Base-by-base conservation (phyloP, 1,284 basidiomycete genomes). In the Moesziomyces antarcticus region DNA sequence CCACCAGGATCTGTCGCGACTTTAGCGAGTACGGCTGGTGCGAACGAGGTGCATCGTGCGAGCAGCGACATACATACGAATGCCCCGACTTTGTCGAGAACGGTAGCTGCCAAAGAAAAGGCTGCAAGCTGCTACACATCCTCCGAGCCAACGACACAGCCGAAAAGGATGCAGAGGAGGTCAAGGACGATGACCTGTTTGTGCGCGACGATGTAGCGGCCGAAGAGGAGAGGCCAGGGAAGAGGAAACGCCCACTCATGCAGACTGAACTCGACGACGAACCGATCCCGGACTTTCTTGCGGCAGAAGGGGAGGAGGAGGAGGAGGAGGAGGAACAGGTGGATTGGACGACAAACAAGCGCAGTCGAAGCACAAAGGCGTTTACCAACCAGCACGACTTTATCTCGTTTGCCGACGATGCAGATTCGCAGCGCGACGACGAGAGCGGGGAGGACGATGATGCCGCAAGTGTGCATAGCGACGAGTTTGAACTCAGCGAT, bases 21-120 rank as follows among this genome's bases (percentile, higher is more conserved):
- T 84, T 84, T 30, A 66, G 73, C 55, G 59, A 70, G 8, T 56
- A 76, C 35, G 82, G 82, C 5, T 84, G 80, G 80, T 84, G 82
- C 62, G 77, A 78, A 2, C 50, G 51, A 21, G 82, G 82, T 1
- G 47, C 25, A 21, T 55, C 37, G 10, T 84, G 82, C 48, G 42
- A 50, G 13, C 20, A 66, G 52, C 60, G 81, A 22, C 82, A 84
- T 50, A 78, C 82, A 33, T 81, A 73, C 46, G 82, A 83, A 25
- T 82, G 80, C 51, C 79, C 80, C 3, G 80, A 81, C 42, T 83
- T 81, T 53, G 68, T 76, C 14, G 74, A 75, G 25, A 65, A 61
- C 21, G 81, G 82, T 11, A 67, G 54, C 40, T 83, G 81, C 56
- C 44, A 60, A 2, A 56, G 63, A 16, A 67, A 67, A 18, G 65